A percentile compares a stretch with the other conserved stretches of the same genome.
Evolutionary conservation across 2,329 filamentous ascomycete species (phyloP).

Genomic region (Colletotrichum salicis): DNA sequence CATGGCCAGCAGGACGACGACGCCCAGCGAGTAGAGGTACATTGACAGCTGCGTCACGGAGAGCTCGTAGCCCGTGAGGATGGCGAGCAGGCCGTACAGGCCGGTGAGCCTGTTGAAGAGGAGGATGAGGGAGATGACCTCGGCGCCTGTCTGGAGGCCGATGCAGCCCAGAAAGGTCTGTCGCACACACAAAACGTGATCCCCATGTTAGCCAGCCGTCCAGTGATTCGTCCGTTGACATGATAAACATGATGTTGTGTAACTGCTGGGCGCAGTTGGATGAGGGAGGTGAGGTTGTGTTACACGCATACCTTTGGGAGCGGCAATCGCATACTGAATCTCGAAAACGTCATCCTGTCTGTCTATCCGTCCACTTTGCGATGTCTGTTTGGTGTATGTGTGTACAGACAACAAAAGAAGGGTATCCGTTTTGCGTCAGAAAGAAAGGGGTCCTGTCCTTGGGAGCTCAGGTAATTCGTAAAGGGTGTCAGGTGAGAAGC

Average conservation of each 20-base stretch:
- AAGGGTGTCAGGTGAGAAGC: conserved; percentile 1
- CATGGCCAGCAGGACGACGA: conserved; percentile 74
- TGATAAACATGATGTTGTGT: neutral
- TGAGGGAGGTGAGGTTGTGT: neutral
- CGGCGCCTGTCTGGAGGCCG: conserved; percentile 85
- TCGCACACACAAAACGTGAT: neutral
- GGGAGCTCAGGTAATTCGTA: conserved; percentile 21
- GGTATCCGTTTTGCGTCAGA: conserved; percentile 16
- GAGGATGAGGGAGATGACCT: conserved; percentile 84
- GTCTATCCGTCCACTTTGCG: neutral
- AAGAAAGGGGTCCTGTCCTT: no score
- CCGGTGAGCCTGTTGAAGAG: conserved; percentile 94
- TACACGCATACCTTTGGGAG: conserved; percentile 40
- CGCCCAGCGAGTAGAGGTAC: conserved; percentile 86
- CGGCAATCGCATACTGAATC: conserved; percentile 41
- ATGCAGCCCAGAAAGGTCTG: conserved; percentile 88
- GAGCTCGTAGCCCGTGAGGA: conserved; percentile 86
- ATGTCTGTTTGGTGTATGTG: neutral
- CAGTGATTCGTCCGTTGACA: neutral
- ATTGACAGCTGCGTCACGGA: conserved; percentile 87
- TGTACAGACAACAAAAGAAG: neutral
- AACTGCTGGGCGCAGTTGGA: neutral
- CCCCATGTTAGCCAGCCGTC: neutral
- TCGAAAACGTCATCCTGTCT: conserved; percentile 22
- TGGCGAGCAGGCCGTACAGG: conserved; percentile 87